A percentile compares a stretch with the other conserved stretches of the same genome.
These are phyloP conservation scores for Andrographis paniculata DNA, from an alignment of 305 asterid species.

Conservation along the genomic window DNA sequence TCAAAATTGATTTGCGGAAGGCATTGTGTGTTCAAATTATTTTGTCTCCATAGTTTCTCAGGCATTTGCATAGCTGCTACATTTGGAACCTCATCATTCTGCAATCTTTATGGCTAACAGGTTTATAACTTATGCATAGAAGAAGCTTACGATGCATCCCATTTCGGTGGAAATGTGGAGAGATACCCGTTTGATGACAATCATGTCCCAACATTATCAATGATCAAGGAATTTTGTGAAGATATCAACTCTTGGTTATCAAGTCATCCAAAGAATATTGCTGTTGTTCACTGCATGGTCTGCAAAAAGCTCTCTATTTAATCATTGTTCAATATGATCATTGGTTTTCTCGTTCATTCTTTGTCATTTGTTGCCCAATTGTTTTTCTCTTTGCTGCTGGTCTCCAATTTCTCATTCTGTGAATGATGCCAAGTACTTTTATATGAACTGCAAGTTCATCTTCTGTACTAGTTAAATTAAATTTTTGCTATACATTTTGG, in stretches of 20 bases:
- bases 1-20: too few relatives aligned
- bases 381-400: neutral
- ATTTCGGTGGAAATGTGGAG: conserved; percentile 65
- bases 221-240: conserved; percentile 77
- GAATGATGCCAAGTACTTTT: neutral
- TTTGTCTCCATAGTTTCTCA: too few relatives aligned
- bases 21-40: too few relatives aligned
- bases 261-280: conserved; percentile 54
- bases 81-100: neutral
- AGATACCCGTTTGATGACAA: conserved; percentile 79
- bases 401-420: neutral
- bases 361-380: too few relatives aligned
- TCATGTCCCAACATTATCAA: conserved; percentile 58
- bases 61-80: too few relatives aligned
- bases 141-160: conserved; percentile 51
- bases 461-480: neutral
- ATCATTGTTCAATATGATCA: neutral
- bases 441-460: neutral
- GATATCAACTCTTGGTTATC: conserved; percentile 69
- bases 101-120: conserved; percentile 22
- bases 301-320: conserved; percentile 3
- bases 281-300: conserved; percentile 86
- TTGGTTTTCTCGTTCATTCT: too few relatives aligned
- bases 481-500: too few relatives aligned
- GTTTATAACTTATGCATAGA: conserved; percentile 82